Evolutionary conservation across 176 grass and related monocot species (phyloP), one percentile per base, ranked within the genome.

Genomic region (Zizania latifolia): DNA sequence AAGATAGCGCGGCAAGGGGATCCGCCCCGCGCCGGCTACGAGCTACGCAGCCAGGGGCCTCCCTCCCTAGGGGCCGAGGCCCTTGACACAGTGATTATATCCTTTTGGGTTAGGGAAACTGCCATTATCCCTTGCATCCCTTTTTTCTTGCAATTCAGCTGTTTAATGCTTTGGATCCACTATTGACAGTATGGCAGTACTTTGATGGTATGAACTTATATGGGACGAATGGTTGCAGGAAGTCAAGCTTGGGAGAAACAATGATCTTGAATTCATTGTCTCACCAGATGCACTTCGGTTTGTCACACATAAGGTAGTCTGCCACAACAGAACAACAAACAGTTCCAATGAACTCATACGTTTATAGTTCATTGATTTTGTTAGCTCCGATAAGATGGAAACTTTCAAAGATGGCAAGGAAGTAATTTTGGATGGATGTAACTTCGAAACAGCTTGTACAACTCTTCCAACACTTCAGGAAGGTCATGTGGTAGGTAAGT

Each of bases 221-320:
- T 11, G 6, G 45, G 26, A 70, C n/a, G 28, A 48, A 74, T 71
- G 34, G 37, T 33, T 88, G 72, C 80, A 97, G 90, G 80, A 90
- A 79, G 80, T 93, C n/a, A 83, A 71, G 70, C 71, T 62, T 54
- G 93, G 86, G 45, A 81, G 71, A 27, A 83, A 80, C 62, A 71
- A 92, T 85, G 77, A 78, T 61, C 75, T 90, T 59, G 85, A 90
- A 53, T 88, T 97, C 88, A 55, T 90, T 24, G 76, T 93, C 22
- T 90, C 93, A 31, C 90, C 90, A 87, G 93, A 97, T 53, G 81
- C 68, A 39, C 43, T 97, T 86, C 50, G 80, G 22, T 97, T 90
- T 66, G 76, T 68, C 69, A 79, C 63, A 60, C 59, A 89, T 84
- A 81, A 93, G 90, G 93, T 97, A 97, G 35, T 8, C 21, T 21